A percentile compares a stretch with the other conserved stretches of the same genome.
Conservation (phyloP, 768 basidiomycete species). For the Hydnum rufescens region DNA sequence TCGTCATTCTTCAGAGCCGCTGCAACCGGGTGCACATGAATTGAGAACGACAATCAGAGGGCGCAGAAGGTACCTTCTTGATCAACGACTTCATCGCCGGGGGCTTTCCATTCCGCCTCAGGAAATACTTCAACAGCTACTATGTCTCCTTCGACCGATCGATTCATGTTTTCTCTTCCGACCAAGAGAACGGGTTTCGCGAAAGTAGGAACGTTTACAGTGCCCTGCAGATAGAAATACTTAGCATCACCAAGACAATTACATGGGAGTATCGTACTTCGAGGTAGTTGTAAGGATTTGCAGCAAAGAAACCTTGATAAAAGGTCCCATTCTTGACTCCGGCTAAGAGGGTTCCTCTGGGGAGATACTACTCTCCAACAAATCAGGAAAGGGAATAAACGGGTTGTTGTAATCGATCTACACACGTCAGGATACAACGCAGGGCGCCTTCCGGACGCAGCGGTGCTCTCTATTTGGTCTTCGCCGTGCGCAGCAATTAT, state of each 20-base stretch:
- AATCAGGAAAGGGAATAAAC: neutral
- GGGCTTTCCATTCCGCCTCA: slow-evolving; percentile 79
- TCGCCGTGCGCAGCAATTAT: slow-evolving; percentile 51
- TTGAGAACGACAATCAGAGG: neutral
- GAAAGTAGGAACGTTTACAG: slow-evolving; percentile 52
- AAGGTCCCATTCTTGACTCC: slow-evolving; percentile 72
- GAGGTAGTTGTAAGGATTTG: slow-evolving; percentile 88
- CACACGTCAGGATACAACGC: slow-evolving; percentile 57
- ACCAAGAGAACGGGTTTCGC: slow-evolving; percentile 64
- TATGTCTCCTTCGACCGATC: slow-evolving; percentile 81
- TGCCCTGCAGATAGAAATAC: slow-evolving; percentile 32
- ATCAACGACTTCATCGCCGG: slow-evolving; percentile 82
- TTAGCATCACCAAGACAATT: neutral
- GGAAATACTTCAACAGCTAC: slow-evolving; percentile 80
- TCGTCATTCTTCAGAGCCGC: slow-evolving; percentile 76
- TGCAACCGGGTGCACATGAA: slow-evolving; percentile 16
- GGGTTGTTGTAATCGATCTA: neutral
- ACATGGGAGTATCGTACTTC: slow-evolving; percentile 32
- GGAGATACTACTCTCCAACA: slow-evolving; percentile 76
- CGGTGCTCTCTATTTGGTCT: slow-evolving; percentile 45
- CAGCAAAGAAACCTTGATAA: slow-evolving; percentile 87
- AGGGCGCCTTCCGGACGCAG: slow-evolving; percentile 28
- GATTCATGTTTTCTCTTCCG: slow-evolving; percentile 87
- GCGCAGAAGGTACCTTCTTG: slow-evolving; percentile 46
- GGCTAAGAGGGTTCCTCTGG: slow-evolving; percentile 47